Evolutionary conservation across 139 green algal genomes (phyloP), one percentile per base, ranked within the genome.

Genomic region (Closterium sp.): DNA sequence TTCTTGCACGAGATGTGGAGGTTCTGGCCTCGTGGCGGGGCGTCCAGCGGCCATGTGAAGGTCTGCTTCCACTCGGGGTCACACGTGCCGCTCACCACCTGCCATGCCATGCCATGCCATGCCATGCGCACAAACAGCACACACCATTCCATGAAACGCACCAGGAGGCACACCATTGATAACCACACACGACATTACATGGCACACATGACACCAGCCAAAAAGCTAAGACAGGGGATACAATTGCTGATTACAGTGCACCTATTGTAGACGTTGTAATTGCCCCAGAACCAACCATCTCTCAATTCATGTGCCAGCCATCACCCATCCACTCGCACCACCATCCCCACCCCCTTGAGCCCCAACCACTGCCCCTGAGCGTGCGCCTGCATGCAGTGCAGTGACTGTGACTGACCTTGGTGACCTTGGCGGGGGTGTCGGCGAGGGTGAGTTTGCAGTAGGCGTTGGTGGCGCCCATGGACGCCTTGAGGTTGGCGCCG

Each of bases 1-100:
- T 32, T 91, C 27, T 93, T 93, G 90, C 90, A 93, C 22, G 62
- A 85, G 85, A 93, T 93, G 85, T 93, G 79, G 30, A 93, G 85
- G 29, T 79, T 93, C 31, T 93, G 90, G 5, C 85, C 90, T 22
- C 34, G 31, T 9, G 90, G 90, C 9, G 90, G 90, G 30, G 30
- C 85, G 31, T 93, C 85, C 79, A 93, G 85, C 17, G 90, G 85
- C 90, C 90, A 93, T 7, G 90, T 62, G 31, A 93, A 93, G 6
- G 86, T 32, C 85, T 93, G 90, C 90, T 93, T 93, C 90, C 90
- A 93, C 31, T 93, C 85, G 19, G 90, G 90, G 24, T 29, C 85
- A 22, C 85, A 86, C 24, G 31, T 87, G n/a, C 42, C n/a, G 30
- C 28, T 31, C 31, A 93, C 31, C 22, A 93, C 90, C 90, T 93